Conservation (phyloP, 2,329 filamentous ascomycete species). For the Nectriaceae sp. region DNA sequence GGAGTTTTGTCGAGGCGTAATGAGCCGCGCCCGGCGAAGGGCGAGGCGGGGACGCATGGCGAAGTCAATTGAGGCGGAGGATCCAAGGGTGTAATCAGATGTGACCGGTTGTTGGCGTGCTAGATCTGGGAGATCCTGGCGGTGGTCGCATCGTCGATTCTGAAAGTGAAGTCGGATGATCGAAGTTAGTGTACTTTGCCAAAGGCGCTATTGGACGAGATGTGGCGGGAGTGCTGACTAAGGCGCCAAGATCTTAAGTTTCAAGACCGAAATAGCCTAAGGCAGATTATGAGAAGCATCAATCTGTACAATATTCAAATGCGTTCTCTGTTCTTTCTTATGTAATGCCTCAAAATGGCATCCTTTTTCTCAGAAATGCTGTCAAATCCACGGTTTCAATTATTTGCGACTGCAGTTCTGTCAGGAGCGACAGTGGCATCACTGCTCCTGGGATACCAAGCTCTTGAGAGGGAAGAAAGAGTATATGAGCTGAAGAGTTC, state of each 20-base stretch:
- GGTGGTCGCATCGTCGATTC: conserved; percentile 5
- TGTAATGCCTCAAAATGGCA: conserved; percentile 38
- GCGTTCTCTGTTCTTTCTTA: no score
- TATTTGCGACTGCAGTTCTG: conserved; percentile 70
- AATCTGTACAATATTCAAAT: no score
- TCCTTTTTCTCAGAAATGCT: conserved; percentile 47
- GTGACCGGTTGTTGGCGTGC: neutral
- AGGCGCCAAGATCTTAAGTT: conserved; percentile 16
- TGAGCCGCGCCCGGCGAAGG: conserved; percentile 29
- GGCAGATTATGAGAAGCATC: no score
- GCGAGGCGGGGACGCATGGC: conserved; percentile 43
- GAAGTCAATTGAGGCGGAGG: conserved; percentile 6
- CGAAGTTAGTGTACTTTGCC: neutral
- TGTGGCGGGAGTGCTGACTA: conserved; percentile 19
- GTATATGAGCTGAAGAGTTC: conserved; percentile 60
- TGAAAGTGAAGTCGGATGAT: conserved; percentile 7
- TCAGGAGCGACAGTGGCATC: conserved; percentile 62
- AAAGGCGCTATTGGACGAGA: conserved; percentile 14
- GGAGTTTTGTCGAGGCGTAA: conserved; percentile 15
- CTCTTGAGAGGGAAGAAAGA: conserved; percentile 55
- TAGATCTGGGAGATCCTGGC: no score
- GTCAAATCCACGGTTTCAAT: conserved; percentile 55
- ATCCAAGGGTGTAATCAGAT: neutral
- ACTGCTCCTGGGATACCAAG: conserved; percentile 64
- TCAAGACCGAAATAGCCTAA: neutral